Evolutionary conservation across 1,284 basidiomycete species (phyloP).

Genomic region (Polyporus tsugae): DNA sequence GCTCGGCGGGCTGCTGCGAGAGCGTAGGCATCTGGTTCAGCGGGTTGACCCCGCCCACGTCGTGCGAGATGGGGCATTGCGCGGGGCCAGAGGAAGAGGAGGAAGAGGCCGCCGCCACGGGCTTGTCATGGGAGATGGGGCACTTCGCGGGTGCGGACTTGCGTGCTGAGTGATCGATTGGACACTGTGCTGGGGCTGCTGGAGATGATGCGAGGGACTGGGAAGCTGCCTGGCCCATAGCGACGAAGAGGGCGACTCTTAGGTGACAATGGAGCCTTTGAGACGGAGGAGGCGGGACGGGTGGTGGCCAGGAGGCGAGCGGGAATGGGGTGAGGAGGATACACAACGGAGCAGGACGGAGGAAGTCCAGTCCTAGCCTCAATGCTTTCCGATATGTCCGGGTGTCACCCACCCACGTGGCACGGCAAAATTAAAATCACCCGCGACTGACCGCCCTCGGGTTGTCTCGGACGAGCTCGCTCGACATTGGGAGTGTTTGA

Average conservation of each 20-base stretch:
- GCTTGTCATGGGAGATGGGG: constrained; percentile 52
- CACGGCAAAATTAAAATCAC: neutral
- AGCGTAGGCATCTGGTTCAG: constrained; percentile 92
- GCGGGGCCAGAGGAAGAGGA: constrained; percentile 39
- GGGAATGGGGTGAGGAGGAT: constrained; percentile 16
- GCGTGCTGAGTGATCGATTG: constrained; percentile 46
- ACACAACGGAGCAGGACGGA: constrained; percentile 30
- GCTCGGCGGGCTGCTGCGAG: constrained; percentile 70
- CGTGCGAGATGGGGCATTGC: constrained; percentile 58
- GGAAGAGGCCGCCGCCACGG: constrained; percentile 18
- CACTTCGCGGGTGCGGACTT: constrained; percentile 46
- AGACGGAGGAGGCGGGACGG: constrained; percentile 5
- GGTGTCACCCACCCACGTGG: constrained; percentile 1
- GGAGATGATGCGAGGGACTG: constrained; percentile 37
- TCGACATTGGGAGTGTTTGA: neutral
- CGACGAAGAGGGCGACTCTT: neutral
- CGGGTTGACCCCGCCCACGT: constrained; percentile 65
- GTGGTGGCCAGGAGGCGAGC: neutral
- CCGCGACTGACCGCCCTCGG: neutral
- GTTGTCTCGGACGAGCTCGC: neutral
- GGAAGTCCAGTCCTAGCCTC: neutral
- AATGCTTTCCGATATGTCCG: constrained; percentile 10
- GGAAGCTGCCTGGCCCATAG: constrained; percentile 40
- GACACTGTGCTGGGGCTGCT: constrained; percentile 45
- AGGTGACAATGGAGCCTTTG: neutral